Conservation (phyloP, 306 rosid genomes). For the Acacia crassicarpa region DNA sequence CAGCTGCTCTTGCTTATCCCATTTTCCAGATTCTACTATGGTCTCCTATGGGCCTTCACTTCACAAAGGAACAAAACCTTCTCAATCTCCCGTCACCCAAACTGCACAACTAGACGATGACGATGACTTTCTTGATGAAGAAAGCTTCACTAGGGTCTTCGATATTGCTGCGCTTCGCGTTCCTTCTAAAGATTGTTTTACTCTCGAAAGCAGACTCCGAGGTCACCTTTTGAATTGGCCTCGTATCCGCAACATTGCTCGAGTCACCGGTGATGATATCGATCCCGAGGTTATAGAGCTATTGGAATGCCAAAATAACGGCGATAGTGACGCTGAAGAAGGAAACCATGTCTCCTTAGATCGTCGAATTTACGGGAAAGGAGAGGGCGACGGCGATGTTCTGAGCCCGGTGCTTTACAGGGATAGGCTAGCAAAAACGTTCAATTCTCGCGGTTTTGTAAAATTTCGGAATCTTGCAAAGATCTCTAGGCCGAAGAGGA, state of each 20-base stretch:
- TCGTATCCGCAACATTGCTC: constrained; percentile 80
- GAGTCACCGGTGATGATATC: constrained; percentile 83
- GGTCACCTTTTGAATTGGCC: constrained; percentile 99
- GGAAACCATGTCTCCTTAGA: constrained; percentile 43
- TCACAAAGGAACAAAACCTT: constrained; percentile 48
- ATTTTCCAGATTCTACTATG: constrained; percentile 4
- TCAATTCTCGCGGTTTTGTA: constrained; percentile 69
- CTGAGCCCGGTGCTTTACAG: constrained; percentile 74
- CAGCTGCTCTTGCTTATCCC: constrained; percentile 13
- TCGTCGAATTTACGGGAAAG: constrained; percentile 62
- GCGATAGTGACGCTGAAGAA: constrained; percentile 9
- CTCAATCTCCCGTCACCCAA: constrained; percentile 18
- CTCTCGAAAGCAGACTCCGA: constrained; percentile 75
- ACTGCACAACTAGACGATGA: constrained; percentile 11
- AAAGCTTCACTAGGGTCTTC: constrained; percentile 65
- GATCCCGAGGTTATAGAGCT: constrained; percentile 44
- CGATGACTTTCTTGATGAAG: constrained; percentile 37
- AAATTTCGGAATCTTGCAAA: constrained; percentile 75
- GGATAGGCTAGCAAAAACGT: constrained; percentile 67
- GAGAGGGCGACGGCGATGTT: constrained; percentile 58
- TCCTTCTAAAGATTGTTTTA: constrained; percentile 66
- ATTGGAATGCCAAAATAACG: constrained; percentile 24
- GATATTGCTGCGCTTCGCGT: constrained; percentile 78
- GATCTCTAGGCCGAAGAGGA: constrained; percentile 78
- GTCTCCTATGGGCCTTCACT: constrained; percentile 81